phyloP scores from a whole-genome alignment of 129 eudicot species.

The Flaveria trinervia region DNA sequence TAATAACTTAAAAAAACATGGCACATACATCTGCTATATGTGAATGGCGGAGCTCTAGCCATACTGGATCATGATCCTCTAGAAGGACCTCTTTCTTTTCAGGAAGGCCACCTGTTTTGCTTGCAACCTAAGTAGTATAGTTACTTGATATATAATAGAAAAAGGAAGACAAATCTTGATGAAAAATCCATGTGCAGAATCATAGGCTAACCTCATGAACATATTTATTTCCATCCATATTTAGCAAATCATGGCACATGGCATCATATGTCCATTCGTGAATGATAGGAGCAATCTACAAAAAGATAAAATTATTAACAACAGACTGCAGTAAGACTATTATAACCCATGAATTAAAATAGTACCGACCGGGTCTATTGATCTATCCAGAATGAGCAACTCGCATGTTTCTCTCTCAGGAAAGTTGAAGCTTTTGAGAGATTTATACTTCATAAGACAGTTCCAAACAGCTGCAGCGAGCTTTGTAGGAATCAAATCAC shows the following conservation, averaged over 20 bases:
- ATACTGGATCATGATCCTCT: conserved; percentile 95
- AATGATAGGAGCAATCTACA: conserved; percentile 86
- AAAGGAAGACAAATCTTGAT: conserved; percentile 22
- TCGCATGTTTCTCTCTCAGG: conserved; percentile 97
- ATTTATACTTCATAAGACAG: conserved; percentile 72
- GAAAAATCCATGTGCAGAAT: conserved; percentile 19
- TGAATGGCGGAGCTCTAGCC: conserved; percentile 98
- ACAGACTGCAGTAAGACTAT: conserved; percentile 6
- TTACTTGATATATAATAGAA: conserved; percentile 36
- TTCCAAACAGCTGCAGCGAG: conserved; percentile 96
- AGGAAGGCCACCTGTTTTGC: conserved; percentile 77
- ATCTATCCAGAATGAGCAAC: conserved; percentile 84
- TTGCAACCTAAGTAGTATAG: conserved; percentile 66
- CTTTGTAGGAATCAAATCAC: conserved; percentile 89
- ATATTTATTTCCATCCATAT: conserved; percentile 91
- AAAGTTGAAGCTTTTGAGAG: conserved; percentile 57
- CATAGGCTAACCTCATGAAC: conserved; percentile 73
- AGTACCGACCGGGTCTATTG: conserved; percentile 75
- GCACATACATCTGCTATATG: conserved; percentile 94
- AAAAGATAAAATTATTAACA: conserved; percentile 6
- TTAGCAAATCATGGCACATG: conserved; percentile 89
- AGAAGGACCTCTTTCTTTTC: conserved; percentile 95
- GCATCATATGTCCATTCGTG: conserved; percentile 99
- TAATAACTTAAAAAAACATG: neutral
- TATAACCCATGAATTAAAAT: conserved; percentile 1